These are phyloP conservation scores for Exobasidium rhododendri DNA, from an alignment of 1,284 basidiomycete species.

Conservation along the genomic window DNA sequence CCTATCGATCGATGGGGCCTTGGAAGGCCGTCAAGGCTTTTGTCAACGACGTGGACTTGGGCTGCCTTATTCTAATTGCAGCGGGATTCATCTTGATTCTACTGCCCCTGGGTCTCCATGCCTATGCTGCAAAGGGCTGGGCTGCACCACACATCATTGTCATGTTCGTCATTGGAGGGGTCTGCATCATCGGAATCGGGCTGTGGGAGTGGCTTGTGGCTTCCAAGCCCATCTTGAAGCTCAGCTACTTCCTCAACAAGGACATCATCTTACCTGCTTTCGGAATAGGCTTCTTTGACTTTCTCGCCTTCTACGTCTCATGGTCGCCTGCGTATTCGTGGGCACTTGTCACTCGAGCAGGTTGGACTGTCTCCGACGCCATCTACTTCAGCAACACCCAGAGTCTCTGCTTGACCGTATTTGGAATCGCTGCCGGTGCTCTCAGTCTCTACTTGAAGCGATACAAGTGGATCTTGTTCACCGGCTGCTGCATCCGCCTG, in stretches of 20 bases:
- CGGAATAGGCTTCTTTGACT: constrained; percentile 51
- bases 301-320: constrained; percentile 44
- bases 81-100: constrained; percentile 49
- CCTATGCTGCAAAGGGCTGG: constrained; percentile 34
- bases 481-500: constrained; percentile 41
- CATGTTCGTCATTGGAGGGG: constrained; percentile 45
- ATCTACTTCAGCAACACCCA: constrained; percentile 49
- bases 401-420: constrained; percentile 43
- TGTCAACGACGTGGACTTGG: constrained; percentile 40
- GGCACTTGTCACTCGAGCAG: constrained; percentile 27
- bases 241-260: constrained; percentile 46
- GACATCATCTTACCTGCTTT: constrained; percentile 44
- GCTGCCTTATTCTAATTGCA: constrained; percentile 47
- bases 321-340: constrained; percentile 43
- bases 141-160: constrained; percentile 45
- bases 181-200: constrained; percentile 33
- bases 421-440: constrained; percentile 48
- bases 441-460: constrained; percentile 41
- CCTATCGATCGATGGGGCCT: constrained; percentile 31
- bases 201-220: constrained; percentile 38
- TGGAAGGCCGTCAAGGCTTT: constrained; percentile 19
- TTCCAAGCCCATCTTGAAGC: constrained; percentile 44
- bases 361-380: constrained; percentile 24
- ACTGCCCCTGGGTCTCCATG: constrained; percentile 39
- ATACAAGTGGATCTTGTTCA: constrained; percentile 47